Evolutionary conservation across 495 filamentous ascomycete genomes (phyloP), one percentile per base, ranked within the genome.

Genomic region (Bryoglossum gracile): DNA sequence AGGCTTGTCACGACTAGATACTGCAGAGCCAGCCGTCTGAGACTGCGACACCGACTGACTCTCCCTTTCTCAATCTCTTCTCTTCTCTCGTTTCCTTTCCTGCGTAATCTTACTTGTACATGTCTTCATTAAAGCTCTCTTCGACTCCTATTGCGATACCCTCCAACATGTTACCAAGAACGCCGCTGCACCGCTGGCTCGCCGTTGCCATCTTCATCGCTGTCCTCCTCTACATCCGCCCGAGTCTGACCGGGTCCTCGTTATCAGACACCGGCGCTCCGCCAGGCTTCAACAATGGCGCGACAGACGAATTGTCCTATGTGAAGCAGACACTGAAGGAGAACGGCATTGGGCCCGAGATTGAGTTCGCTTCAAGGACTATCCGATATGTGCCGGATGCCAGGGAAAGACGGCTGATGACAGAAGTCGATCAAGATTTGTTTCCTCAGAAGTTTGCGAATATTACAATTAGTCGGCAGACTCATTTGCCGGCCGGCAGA

Each of bases 311-410:
- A 19, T 3, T 51, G 4, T 28, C 45, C 0, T 60, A 35, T 30
- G 38, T 54, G 11, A 56, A 51, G 33, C 21, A 43, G 33, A 16
- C 56, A 2, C 28, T 60, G 24, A 41, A 44, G 26, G 26, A 51
- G 3, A 16, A 56, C 23, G 41, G 37, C 13, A 56, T 60, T 24
- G 53, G 50, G 1, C 53, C 57, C 14, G 43, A 51, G 24, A 56
- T 60, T 37, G 42, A 55, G 22, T 60, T 47, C 42, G 57, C 57
- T 0, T 37, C 57, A 24, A 49, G 57, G 3, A 60, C 50, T 13
- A 48, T 60, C 26, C 53, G 48, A 40, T 60, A 60, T 48, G 35
- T 56, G 3, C 43, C 47, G 9, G 53, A 56, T 48, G 57, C 57
- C 2, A 18, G 23, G 13, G 50, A 51, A 6, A 21, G 53, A 24